These are phyloP conservation scores for Tremella fuciformis DNA, from an alignment of 768 basidiomycete genomes.

Conservation along the genomic window DNA sequence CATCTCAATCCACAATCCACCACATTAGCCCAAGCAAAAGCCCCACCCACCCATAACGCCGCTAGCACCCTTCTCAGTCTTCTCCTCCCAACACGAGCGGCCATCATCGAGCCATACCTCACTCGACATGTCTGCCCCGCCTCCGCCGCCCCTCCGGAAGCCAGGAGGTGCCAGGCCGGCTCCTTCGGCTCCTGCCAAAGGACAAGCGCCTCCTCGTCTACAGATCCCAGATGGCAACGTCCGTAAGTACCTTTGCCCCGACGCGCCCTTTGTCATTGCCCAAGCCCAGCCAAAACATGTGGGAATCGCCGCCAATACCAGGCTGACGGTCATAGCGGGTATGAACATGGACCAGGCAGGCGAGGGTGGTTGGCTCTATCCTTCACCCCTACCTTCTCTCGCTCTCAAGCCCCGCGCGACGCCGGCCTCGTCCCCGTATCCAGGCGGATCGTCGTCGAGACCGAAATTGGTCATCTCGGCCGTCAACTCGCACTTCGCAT, in stretches of 20 bases:
- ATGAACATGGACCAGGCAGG: constrained; percentile 44
- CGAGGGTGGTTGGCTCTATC: constrained; percentile 42
- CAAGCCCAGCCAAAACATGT: background rate
- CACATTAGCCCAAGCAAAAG: too few relatives aligned
- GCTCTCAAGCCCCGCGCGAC: constrained; percentile 24
- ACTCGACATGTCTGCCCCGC: background rate
- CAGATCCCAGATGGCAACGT: constrained; percentile 51
- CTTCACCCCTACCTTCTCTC: constrained; percentile 23
- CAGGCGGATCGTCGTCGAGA: constrained; percentile 17
- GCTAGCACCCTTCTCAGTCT: too few relatives aligned
- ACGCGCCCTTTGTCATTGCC: background rate
- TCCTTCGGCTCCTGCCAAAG: constrained; percentile 16
- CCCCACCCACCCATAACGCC: too few relatives aligned
- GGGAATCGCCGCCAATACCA: constrained; percentile 6
- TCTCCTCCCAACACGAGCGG: too few relatives aligned
- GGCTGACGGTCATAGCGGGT: constrained; percentile 29
- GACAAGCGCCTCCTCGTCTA: constrained; percentile 33
- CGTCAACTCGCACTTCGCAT: constrained; percentile 26
- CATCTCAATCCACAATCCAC: too few relatives aligned
- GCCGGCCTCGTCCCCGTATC: constrained; percentile 16
- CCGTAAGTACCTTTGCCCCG: constrained; percentile 36
- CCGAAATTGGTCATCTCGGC: constrained; percentile 44
- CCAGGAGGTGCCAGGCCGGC: constrained; percentile 42
- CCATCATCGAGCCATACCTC: too few relatives aligned
- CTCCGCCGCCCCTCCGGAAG: constrained; percentile 18